These are phyloP conservation scores for Citrus medica DNA, from an alignment of 345 rosid genomes.

Conservation along the genomic window DNA sequence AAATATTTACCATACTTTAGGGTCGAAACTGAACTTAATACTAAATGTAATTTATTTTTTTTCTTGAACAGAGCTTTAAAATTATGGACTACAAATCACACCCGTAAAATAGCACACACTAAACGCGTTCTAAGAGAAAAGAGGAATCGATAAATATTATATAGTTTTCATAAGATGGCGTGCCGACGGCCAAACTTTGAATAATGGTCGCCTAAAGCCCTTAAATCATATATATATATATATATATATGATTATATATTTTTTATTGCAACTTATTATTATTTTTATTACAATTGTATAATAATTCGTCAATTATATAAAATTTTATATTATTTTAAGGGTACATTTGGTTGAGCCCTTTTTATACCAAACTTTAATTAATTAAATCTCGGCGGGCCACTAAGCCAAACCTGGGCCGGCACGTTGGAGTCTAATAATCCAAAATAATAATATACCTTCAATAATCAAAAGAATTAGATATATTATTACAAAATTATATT, in stretches of 20 bases:
- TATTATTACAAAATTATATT: background rate
- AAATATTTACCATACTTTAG: no score
- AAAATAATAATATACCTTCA: background rate
- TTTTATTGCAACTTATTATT: no score
- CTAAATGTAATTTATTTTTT: no score
- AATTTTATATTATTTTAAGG: background rate
- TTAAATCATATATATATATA: no score
- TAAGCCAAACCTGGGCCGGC: constrained; percentile 9
- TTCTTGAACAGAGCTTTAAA: no score
- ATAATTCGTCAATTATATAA: background rate
- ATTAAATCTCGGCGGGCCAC: constrained; percentile 2
- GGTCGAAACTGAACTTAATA: no score
- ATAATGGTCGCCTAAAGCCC: background rate
- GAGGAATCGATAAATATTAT: no score
- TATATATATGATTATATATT: no score
- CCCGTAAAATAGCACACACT: no score
- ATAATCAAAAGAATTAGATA: background rate
- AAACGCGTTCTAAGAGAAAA: no score
- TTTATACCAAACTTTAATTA: constrained; percentile 26
- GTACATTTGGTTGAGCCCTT: background rate
- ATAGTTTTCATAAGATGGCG: background rate
- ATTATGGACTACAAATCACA: no score
- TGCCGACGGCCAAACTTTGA: background rate
- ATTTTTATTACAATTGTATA: no score
- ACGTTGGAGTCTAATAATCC: constrained; percentile 8